A percentile compares a stretch with the other conserved stretches of the same genome.
These are phyloP conservation scores for Yarrowia porcina DNA, from an alignment of 805 yeast species.

Conservation along the genomic window DNA sequence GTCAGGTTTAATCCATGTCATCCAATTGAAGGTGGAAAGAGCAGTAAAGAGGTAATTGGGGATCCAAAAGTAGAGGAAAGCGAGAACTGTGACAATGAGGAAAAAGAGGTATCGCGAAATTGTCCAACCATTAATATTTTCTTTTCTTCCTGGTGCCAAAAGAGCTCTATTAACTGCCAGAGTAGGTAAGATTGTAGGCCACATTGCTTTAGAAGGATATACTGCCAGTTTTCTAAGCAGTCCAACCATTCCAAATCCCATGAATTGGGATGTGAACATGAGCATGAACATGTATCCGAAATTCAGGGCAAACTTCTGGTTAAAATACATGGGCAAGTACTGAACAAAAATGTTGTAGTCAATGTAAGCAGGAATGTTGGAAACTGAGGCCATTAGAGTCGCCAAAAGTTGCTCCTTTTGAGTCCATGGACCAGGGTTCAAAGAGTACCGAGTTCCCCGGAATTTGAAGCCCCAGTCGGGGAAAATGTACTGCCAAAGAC, in stretches of 20 bases:
- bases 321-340: constrained; percentile 24
- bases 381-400: constrained; percentile 40
- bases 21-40: constrained; percentile 61
- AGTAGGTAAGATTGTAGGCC: constrained; percentile 56
- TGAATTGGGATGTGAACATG: constrained; percentile 47
- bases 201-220: constrained; percentile 44
- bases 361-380: constrained; percentile 43
- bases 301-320: constrained; percentile 28
- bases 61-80: constrained; percentile 60
- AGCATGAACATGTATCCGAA: constrained; percentile 46
- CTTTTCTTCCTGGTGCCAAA: constrained; percentile 40
- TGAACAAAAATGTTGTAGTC: constrained; percentile 27
- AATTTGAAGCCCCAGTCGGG: constrained; percentile 39
- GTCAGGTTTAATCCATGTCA: constrained; percentile 52
- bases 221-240: constrained; percentile 50
- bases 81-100: constrained; percentile 40
- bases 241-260: constrained; percentile 54
- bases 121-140: constrained; percentile 57
- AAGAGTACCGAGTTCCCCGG: constrained; percentile 34
- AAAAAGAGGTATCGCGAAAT: constrained; percentile 54
- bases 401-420: constrained; percentile 60
- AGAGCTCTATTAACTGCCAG: constrained; percentile 43
- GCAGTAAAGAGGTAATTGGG: constrained; percentile 65
- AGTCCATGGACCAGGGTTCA: constrained; percentile 63
- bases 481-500: constrained; percentile 27